Base-by-base conservation (phyloP, 2,329 filamentous ascomycete genomes). In the Botrytis galanthina region DNA sequence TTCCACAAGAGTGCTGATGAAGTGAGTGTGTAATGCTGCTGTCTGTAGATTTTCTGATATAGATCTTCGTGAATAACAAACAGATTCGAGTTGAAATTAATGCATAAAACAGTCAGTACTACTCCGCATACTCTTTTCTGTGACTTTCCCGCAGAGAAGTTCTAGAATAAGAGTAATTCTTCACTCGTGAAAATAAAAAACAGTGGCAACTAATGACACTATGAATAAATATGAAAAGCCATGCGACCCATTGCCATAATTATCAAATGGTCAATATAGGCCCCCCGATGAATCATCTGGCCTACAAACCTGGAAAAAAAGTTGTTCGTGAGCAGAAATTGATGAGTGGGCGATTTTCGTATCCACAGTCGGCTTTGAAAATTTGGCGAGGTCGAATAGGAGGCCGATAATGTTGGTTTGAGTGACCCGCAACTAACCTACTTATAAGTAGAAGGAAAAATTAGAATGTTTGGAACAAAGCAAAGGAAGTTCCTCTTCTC, bases 401-500 rank as follows among this genome's bases (percentile, higher is more conserved):
- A 37, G 59, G 2, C 59, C 22, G 22, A 14, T 26, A 12, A 7
- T 12, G 20, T 5, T 61, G 20, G 59, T 18, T 57, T 57, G n/a
- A 57, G 51, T 57, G 18, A 29, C n/a, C n/a, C 14, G 51, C 48
- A 54, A 54, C 26, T 54, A n/a, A 16, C 26, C 48, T 14, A 54
- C 12, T 3, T n/a, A 7, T n/a, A n/a, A n/a, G 48, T n/a, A 54
- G 26, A n/a, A 54, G 48, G 12, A 0, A 10, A n/a, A 51, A n/a
- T n/a, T 14, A 16, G 5, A n/a, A 54, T n/a, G 0, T 16, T n/a
- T 1, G 0, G 16, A n/a, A n/a, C 2, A n/a, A 37, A 10, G 37
- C 37, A 37, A 37, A 37, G 37, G 7, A 37, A 37, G 10, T 37
- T 37, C 3, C 7, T 37, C 37, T 37, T 37, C 37, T 10, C 7